Evolutionary conservation across 1,284 basidiomycete genomes (phyloP), one percentile per base, ranked within the genome.

Genomic region (Fereydounia khargensis): DNA sequence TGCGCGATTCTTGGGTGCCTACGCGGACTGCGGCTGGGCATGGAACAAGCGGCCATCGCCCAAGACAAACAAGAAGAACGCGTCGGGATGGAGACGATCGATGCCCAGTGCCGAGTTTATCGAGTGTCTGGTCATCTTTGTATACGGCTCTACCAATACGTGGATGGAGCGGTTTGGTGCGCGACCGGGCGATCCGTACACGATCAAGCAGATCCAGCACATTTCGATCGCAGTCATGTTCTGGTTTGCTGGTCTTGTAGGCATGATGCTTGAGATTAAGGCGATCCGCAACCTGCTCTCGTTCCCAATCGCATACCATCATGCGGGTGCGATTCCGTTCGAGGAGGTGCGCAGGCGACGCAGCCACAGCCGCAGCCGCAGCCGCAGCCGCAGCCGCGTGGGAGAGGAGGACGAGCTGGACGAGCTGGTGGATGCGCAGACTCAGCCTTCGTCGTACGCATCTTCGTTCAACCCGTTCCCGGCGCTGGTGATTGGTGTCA

Each of bases 101-200:
- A 58, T 62, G 65, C 61, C 62, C 11, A 60, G 52, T 22, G 91
- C 88, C 6, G 92, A 97, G 77, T 88, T 90, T 62, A 82, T 90
- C 59, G 92, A 97, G 77, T 90, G 85, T 5, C 72, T 82, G 8
- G 83, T 94, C 52, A 91, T 96, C 68, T 94, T 94, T 78, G 33
- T 85, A 1, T 96, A 97, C 73, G 94, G 92, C 14, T 80, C 84
- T 33, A 87, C 88, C 34, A 95, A 97, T 76, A 91, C 87, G 7
- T 97, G 91, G 90, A 91, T 97, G 88, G 92, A 97, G 77, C 83
- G 76, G 4, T 89, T 95, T 64, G 91, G 91, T 7, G 86, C 86
- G 0, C 77, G 83, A 17, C 77, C 86, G 0, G 89, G 88, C 16
- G 85, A 87, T 70, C 89, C 91, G 3, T 95, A 84, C 77, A 88